These are phyloP conservation scores for Sporisorium reilianum DNA, from an alignment of 1,284 basidiomycete genomes.

Conservation along the genomic window DNA sequence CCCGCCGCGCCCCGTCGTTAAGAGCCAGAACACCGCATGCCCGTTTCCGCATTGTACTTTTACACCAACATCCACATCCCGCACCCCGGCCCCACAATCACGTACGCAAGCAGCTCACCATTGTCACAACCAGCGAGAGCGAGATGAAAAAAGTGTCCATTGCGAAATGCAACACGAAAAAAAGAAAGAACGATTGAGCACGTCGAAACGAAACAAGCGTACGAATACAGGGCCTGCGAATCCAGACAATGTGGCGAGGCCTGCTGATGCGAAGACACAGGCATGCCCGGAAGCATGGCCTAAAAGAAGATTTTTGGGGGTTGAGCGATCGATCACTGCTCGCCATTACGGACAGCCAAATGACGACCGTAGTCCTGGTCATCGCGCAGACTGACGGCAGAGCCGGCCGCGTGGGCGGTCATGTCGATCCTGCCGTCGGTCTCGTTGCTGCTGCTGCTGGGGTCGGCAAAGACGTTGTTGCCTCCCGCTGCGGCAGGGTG, in stretches of 20 bases:
- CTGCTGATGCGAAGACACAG: neutral
- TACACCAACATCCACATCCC: neutral
- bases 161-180: neutral
- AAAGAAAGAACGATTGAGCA: neutral
- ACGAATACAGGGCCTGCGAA: constrained; percentile 6
- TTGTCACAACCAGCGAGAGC: no score
- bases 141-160: constrained; percentile 7
- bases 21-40: neutral
- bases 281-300: neutral
- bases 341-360: constrained; percentile 49
- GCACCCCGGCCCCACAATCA: neutral
- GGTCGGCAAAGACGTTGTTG: constrained; percentile 57
- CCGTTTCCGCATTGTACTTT: constrained; percentile 10
- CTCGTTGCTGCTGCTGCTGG: constrained; percentile 50
- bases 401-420: constrained; percentile 42
- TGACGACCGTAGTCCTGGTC: constrained; percentile 60
- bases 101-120: neutral
- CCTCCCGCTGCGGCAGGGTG: constrained; percentile 11
- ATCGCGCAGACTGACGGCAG: constrained; percentile 46
- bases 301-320: neutral
- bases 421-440: constrained; percentile 54
- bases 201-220: constrained; percentile 2
- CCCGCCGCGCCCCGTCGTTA: constrained; percentile 15
- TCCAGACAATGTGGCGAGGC: constrained; percentile 4
- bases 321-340: constrained; percentile 2